Base-by-base conservation (phyloP, 2,329 filamentous ascomycete genomes). In the Fusarium newnesense region DNA sequence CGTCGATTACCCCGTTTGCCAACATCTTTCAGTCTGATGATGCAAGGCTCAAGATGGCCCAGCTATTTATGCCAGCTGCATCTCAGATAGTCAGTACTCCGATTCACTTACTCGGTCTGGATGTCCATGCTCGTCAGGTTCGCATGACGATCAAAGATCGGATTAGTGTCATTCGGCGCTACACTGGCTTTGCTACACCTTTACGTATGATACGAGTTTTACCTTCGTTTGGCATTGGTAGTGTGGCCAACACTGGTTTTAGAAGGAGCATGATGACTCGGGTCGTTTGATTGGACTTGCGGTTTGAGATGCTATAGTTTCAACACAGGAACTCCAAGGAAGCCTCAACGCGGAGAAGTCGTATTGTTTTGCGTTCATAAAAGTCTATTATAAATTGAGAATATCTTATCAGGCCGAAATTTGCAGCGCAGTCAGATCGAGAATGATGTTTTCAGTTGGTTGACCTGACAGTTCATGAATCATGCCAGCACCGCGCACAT, bases 71-170 rank as follows among this genome's bases (percentile, higher is more conserved):
- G 63, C 75, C 75, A 9, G 75, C 74, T 9, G 72, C 74, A 0
- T 72, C 76, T 28, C 75, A 77, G 49, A 5, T 77, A 11, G 52
- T 77, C 26, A 77, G 72, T 47, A 77, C 75, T 19, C 75, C 75
- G 7, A 70, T 77, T n/a, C 75, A 77, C 39, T 57, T 77, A 6
- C 54, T 76, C 16, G 75, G 75, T 15, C 34, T 77, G n/a, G 75
- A 77, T 2, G 53, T 77, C 8, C 70, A 74, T 30, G 64, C 69
- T 18, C 68, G 74, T 9, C 75, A 69, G 21, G 54, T 57, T 9
- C 67, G 50, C 32, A 60, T 75, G 56, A 65, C 68, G 7, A 63
- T 77, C 8, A 53, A 65, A 4, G 74, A 77, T 10, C 72, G 75
- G 1, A 40, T 77, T 9, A 68, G 65, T 11, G 56, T 68, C 1